Conservation (phyloP, 139 green algal genomes). For the Volvox reticuliferus region DNA sequence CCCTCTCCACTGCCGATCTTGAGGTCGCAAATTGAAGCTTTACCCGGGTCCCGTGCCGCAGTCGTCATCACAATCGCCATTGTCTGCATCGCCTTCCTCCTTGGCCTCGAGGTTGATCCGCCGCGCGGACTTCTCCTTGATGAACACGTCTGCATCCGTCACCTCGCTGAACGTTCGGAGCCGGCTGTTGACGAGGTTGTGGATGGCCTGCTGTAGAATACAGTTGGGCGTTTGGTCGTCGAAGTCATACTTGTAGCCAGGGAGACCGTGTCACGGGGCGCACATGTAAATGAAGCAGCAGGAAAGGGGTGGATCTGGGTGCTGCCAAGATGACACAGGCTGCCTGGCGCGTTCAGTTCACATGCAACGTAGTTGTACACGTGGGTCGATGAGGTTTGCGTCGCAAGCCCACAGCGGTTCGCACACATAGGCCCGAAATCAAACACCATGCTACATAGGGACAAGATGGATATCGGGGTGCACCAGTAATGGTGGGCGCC, state of each 20-base stretch:
- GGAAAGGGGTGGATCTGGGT: not conserved
- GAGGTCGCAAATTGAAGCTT: constrained; percentile 29
- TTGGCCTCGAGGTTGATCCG: not conserved
- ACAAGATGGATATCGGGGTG: not conserved
- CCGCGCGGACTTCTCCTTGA: constrained; percentile 13
- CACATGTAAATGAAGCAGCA: not conserved
- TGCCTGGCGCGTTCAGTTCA: not conserved
- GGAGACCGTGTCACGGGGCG: not conserved
- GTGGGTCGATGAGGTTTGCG: not conserved
- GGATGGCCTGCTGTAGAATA: constrained; percentile 49
- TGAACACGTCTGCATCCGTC: constrained; percentile 27
- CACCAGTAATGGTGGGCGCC: constrained; percentile 18
- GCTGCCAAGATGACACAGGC: not conserved
- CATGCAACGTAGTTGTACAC: not conserved
- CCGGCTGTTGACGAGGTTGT: constrained; percentile 39
- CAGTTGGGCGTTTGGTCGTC: constrained; percentile 36
- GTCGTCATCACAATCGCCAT: constrained; percentile 13
- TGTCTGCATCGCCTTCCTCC: not conserved
- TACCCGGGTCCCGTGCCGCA: constrained; percentile 46
- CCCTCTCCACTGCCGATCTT: constrained; percentile 48
- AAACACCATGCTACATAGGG: too few relatives aligned
- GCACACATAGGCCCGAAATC: too few relatives aligned
- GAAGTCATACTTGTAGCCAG: not conserved
- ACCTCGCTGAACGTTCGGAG: constrained; percentile 30
- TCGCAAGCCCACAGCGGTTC: not conserved